Conservation (phyloP, 352 stramenopile species). For the Sclerospora graminicola region DNA sequence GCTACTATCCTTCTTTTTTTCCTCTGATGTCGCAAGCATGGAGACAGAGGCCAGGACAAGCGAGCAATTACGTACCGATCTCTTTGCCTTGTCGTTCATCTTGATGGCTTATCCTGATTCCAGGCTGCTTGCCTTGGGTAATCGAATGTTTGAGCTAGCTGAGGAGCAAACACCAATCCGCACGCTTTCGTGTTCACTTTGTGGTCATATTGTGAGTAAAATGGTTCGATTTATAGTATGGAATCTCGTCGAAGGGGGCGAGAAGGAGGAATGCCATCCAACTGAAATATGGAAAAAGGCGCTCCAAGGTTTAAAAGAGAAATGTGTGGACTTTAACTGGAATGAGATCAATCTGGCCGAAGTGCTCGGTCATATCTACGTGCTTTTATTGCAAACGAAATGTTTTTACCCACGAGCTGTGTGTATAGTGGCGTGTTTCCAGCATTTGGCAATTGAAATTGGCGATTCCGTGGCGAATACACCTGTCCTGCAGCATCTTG, state of each 20-base stretch:
- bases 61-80: slow-evolving; percentile 48
- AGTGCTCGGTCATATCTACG: slow-evolving; percentile 40
- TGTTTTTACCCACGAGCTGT: slow-evolving; percentile 34
- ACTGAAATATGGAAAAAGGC: slow-evolving; percentile 32
- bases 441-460: slow-evolving; percentile 44
- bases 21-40: slow-evolving; percentile 20
- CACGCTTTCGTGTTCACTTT: slow-evolving; percentile 37
- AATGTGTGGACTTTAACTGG: slow-evolving; percentile 62
- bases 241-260: slow-evolving; percentile 27
- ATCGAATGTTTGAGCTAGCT: slow-evolving; percentile 34
- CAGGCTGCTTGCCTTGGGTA: slow-evolving; percentile 25
- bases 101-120: slow-evolving; percentile 16
- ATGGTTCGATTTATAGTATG: slow-evolving; percentile 55
- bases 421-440: slow-evolving; percentile 53
- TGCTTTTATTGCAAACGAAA: slow-evolving; percentile 33
- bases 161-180: slow-evolving; percentile 32
- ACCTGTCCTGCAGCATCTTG: slow-evolving; percentile 47
- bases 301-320: slow-evolving; percentile 52
- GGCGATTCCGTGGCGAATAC: slow-evolving; percentile 23
- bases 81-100: slow-evolving; percentile 65
- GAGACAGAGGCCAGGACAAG: slow-evolving; percentile 24
- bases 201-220: slow-evolving; percentile 55
- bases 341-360: slow-evolving; percentile 36
- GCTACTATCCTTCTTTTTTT: slow-evolving; percentile 18
- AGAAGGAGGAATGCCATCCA: slow-evolving; percentile 16